phyloP scores from a whole-genome alignment of 139 green algal genomes.

The Ettlia oleoabundans region DNA sequence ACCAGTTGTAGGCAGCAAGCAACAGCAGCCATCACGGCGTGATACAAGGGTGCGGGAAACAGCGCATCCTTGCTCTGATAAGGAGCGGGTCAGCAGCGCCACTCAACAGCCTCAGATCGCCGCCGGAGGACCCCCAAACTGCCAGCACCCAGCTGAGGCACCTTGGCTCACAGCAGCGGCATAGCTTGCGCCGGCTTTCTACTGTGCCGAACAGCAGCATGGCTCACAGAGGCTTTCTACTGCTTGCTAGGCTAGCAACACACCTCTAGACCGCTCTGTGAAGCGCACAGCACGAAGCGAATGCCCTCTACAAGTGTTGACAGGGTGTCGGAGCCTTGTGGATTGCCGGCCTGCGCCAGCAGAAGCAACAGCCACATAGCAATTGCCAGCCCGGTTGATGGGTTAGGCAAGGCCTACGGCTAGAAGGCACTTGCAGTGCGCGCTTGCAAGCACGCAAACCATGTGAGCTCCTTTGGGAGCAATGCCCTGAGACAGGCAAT shows the following conservation, averaged over 20 bases:
- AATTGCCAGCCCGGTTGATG: neutral
- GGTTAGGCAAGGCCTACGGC: too few species aligned
- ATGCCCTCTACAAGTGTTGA: constrained; percentile 72
- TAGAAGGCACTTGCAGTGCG: neutral
- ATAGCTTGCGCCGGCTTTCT: neutral
- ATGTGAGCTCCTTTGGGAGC: too few species aligned
- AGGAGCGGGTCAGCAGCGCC: too few species aligned
- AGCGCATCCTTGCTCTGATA: too few species aligned
- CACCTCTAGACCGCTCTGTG: constrained; percentile 47
- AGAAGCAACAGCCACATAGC: neutral
- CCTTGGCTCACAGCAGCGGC: neutral
- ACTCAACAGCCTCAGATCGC: too few species aligned
- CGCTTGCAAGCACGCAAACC: neutral
- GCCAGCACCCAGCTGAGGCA: too few species aligned
- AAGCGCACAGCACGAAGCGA: constrained; percentile 64
- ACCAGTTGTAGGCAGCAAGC: too few species aligned
- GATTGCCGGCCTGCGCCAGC: constrained; percentile 29
- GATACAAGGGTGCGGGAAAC: too few species aligned
- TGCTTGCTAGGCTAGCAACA: neutral
- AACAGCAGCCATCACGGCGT: too few species aligned
- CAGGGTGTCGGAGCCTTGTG: constrained; percentile 58
- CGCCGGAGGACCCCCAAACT: too few species aligned
- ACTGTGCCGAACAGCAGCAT: neutral
- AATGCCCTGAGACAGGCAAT: neutral
- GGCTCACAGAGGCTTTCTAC: neutral